Conservation (phyloP, 2,329 filamentous ascomycete genomes). For the Botrytis galanthina region DNA sequence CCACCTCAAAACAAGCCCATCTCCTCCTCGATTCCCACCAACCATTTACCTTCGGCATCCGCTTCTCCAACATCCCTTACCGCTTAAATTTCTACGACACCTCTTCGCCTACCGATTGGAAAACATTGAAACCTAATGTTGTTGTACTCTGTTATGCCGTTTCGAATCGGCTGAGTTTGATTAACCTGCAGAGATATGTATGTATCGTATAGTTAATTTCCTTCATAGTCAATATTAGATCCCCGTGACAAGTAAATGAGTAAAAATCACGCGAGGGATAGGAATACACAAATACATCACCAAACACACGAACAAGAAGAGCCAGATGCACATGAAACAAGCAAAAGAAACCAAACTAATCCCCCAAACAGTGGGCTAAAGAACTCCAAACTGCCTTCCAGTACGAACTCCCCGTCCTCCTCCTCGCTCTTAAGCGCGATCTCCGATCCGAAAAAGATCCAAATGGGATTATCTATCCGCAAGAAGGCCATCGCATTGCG, state of each 20-base stretch:
- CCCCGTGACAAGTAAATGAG: not conserved
- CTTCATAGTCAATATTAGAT: not conserved
- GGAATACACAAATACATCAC: not conserved
- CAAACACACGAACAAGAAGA: not conserved
- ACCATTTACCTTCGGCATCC: constrained; percentile 58
- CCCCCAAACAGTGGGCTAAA: constrained; percentile 52
- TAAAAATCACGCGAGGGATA: not conserved
- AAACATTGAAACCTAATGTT: constrained; percentile 55
- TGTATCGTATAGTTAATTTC: constrained; percentile 36
- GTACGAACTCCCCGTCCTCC: constrained; percentile 52
- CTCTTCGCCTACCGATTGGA: constrained; percentile 57
- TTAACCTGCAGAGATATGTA: constrained; percentile 57
- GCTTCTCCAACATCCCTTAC: constrained; percentile 46
- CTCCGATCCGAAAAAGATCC: constrained; percentile 55
- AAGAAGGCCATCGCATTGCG: constrained; percentile 56
- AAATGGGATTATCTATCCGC: constrained; percentile 59
- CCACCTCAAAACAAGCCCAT: constrained; percentile 21
- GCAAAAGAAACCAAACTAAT: not conserved
- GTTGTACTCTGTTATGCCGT: constrained; percentile 62
- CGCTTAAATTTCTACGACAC: constrained; percentile 61
- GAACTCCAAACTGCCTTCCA: constrained; percentile 51
- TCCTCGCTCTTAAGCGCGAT: constrained; percentile 61
- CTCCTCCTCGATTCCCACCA: constrained; percentile 58
- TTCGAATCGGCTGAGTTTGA: constrained; percentile 55
- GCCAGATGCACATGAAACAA: not conserved